These are phyloP conservation scores for Thermomucor indicae-seudaticae DNA, from an alignment of 371 early-diverging fungal species.

Conservation along the genomic window DNA sequence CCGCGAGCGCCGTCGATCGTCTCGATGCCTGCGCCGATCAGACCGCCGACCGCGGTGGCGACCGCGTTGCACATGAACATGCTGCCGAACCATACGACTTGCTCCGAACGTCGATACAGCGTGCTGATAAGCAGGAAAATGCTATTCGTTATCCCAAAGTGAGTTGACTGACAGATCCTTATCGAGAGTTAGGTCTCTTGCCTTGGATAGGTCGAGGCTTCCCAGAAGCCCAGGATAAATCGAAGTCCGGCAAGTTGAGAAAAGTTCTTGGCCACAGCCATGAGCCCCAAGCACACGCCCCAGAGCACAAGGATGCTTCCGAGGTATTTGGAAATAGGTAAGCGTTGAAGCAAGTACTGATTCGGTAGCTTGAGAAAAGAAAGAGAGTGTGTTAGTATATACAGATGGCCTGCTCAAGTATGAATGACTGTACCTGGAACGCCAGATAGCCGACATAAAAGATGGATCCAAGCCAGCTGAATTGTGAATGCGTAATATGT, in stretches of 20 bases:
- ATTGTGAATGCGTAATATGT: slow-evolving; percentile 16
- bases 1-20: slow-evolving; percentile 16
- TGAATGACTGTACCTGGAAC: slow-evolving; percentile 21
- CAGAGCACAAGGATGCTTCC: slow-evolving; percentile 26
- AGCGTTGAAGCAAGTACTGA: slow-evolving; percentile 28
- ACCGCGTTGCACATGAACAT: slow-evolving; percentile 27
- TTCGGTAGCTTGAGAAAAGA: slow-evolving; percentile 26
- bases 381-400: background rate
- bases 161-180: slow-evolving; percentile 1
- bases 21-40: slow-evolving; percentile 25
- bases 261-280: slow-evolving; percentile 22
- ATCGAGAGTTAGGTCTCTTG: background rate
- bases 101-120: slow-evolving; percentile 29
- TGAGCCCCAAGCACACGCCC: slow-evolving; percentile 22
- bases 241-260: slow-evolving; percentile 24
- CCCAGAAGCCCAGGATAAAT: slow-evolving; percentile 26
- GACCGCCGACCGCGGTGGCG: slow-evolving; percentile 18
- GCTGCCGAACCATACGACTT: slow-evolving; percentile 21
- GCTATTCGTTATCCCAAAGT: background rate
- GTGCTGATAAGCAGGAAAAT: slow-evolving; percentile 29
- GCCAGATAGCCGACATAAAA: slow-evolving; percentile 33
- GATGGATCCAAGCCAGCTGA: slow-evolving; percentile 27
- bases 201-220: slow-evolving; percentile 13
- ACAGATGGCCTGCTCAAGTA: background rate
- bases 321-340: slow-evolving; percentile 24